phyloP scores from a whole-genome alignment of 1,284 basidiomycete species.

The Exobasidium rhododendri region DNA sequence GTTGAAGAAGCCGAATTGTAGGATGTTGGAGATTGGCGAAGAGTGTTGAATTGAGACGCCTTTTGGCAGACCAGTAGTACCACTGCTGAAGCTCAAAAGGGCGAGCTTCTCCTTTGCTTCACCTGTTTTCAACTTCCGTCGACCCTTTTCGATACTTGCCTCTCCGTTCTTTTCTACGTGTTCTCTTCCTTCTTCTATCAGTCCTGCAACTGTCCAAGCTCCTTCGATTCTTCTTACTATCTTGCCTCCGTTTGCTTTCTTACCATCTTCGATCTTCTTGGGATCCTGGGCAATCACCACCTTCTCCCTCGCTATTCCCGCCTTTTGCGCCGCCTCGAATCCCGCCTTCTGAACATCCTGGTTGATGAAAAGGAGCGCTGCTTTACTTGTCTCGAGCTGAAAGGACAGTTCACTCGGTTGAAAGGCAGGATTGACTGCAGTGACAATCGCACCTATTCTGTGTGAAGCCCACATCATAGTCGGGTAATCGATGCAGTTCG shows the following conservation, averaged over 20 bases:
- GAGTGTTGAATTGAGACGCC: conserved; percentile 25
- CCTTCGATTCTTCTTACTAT: conserved; percentile 33
- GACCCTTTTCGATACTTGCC: conserved; percentile 58
- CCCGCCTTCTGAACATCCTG: conserved; percentile 61
- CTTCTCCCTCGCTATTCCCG: conserved; percentile 60
- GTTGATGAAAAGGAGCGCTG: conserved; percentile 64
- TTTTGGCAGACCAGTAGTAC: conserved; percentile 72
- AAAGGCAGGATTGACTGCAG: conserved; percentile 71
- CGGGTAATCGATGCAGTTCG: conserved; percentile 63
- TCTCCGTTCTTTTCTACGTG: conserved; percentile 58
- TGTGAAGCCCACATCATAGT: conserved; percentile 72
- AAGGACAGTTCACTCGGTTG: conserved; percentile 63
- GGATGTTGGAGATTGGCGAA: conserved; percentile 20
- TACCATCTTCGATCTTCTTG: conserved; percentile 21
- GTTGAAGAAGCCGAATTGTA: conserved; percentile 19
- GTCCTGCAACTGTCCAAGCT: conserved; percentile 56
- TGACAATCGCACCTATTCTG: conserved; percentile 68
- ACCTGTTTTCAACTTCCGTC: conserved; percentile 60
- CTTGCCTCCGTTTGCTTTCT: conserved; percentile 27
- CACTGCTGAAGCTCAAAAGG: conserved; percentile 73
- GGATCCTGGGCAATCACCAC: conserved; percentile 31
- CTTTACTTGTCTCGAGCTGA: conserved; percentile 59
- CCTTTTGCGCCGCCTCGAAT: conserved; percentile 60
- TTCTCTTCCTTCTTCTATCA: conserved; percentile 57
- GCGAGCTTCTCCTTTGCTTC: conserved; percentile 69